Conservation (phyloP, 2,329 filamentous ascomycete genomes). For the Talaromyces sp. region DNA sequence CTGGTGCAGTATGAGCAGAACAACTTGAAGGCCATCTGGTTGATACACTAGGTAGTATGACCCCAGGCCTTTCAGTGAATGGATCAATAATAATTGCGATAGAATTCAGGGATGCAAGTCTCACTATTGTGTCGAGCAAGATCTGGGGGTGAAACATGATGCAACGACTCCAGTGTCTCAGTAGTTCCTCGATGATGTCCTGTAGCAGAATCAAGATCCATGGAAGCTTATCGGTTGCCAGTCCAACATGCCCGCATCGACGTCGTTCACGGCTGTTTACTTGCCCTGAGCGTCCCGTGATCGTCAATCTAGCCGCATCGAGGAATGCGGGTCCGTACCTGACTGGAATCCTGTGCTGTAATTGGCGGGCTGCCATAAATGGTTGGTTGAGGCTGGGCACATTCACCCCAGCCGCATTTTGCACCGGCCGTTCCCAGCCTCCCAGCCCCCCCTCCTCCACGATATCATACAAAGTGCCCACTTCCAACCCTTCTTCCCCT, state of each 20-base stretch:
- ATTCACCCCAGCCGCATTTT: slow-evolving; percentile 21
- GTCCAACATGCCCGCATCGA: slow-evolving; percentile 19
- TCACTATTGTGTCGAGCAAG: no score
- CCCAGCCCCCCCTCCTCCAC: slow-evolving; percentile 30
- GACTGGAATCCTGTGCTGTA: background rate
- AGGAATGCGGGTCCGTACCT: background rate
- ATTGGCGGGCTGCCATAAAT: slow-evolving; percentile 17
- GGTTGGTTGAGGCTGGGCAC: slow-evolving; percentile 23
- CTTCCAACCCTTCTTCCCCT: slow-evolving; percentile 4
- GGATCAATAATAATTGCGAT: no score
- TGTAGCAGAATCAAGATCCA: background rate
- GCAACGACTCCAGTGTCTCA: no score
- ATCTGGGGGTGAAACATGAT: no score
- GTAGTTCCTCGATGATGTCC: no score
- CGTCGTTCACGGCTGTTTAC: slow-evolving; percentile 26
- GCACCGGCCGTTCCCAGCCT: slow-evolving; percentile 28
- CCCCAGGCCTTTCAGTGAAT: no score
- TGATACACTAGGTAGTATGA: no score
- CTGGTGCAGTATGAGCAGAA: no score
- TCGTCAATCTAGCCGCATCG: slow-evolving; percentile 16
- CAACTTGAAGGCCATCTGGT: no score
- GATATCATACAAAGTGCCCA: slow-evolving; percentile 20
- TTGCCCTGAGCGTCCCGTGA: slow-evolving; percentile 26
- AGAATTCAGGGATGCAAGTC: no score
- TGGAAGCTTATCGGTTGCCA: slow-evolving; percentile 27